A percentile compares a stretch with the other conserved stretches of the same genome.
These are phyloP conservation scores for Chlamydomonas sp. DNA, from an alignment of 139 green algal species.

Conservation along the genomic window DNA sequence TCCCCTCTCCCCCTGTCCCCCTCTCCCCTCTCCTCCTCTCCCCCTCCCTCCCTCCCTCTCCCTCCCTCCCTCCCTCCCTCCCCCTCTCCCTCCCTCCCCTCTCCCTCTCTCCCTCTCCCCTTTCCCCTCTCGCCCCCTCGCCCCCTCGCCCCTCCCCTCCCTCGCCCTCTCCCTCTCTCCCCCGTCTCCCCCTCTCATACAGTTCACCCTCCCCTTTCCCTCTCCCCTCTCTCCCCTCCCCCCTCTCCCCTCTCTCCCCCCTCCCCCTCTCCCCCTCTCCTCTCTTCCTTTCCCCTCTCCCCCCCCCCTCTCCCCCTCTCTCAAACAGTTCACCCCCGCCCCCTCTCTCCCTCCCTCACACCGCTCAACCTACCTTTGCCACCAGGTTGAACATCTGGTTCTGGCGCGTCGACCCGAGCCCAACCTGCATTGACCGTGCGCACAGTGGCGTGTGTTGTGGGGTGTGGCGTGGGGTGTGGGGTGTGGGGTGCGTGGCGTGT, in stretches of 20 bases:
- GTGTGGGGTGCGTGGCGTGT: too few species aligned
- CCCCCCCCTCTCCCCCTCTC: neutral
- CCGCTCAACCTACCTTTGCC: neutral
- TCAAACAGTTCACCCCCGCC: neutral
- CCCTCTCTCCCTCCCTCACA: neutral
- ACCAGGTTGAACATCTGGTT: too few species aligned
- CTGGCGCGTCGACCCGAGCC: too few species aligned
- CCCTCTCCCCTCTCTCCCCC: neutral
- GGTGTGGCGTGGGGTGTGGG: too few species aligned
- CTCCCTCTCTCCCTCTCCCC: neutral
- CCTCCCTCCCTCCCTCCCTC: neutral
- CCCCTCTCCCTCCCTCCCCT: neutral
- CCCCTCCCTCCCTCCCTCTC: neutral
- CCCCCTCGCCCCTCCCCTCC: too few species aligned
- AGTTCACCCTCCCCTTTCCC: neutral
- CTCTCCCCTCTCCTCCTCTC: neutral
- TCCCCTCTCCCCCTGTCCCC: neutral
- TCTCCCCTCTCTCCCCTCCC: neutral
- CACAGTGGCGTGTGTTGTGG: too few species aligned
- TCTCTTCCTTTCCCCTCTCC: neutral
- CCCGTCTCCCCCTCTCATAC: neutral
- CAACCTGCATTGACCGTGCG: too few species aligned
- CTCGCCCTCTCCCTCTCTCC: neutral
- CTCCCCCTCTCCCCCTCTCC: too few species aligned
- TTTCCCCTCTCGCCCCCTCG: neutral